Evolutionary conservation across 495 filamentous ascomycete species (phyloP).

Genomic region (Eremomyces bilateralis): DNA sequence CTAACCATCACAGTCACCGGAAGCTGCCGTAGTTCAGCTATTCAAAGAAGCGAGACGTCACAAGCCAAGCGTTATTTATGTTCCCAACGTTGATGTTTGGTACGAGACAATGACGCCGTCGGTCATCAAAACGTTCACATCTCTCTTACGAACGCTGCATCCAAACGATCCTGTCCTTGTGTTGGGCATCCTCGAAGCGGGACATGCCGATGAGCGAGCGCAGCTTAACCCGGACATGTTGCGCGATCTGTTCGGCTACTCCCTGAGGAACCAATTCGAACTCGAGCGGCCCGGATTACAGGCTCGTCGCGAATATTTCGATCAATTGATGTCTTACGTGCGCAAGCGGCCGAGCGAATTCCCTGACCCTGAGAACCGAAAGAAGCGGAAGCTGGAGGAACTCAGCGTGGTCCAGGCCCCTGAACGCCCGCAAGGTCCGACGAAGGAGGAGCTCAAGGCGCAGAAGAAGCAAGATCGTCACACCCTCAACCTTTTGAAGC

Average conservation of each 20-base stretch:
- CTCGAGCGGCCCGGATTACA: conserved; percentile 39
- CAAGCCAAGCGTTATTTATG: conserved; percentile 89
- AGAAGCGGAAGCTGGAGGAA: conserved; percentile 57
- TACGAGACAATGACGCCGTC: conserved; percentile 42
- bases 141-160: conserved; percentile 52
- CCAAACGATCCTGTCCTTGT: conserved; percentile 77
- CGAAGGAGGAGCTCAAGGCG: conserved; percentile 56
- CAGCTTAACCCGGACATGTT: conserved; percentile 38
- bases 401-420: conserved; percentile 42
- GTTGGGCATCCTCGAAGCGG: conserved; percentile 50
- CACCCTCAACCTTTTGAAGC: conserved; percentile 62
- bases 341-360: conserved; percentile 62
- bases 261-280: conserved; percentile 48
- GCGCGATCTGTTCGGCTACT: conserved; percentile 63
- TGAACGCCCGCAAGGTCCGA: conserved; percentile 23
- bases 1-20: conserved; percentile 35
- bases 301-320: conserved; percentile 57
- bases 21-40: conserved; percentile 69
- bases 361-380: conserved; percentile 64
- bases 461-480: conserved; percentile 65
- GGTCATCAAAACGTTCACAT: conserved; percentile 56
- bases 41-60: conserved; percentile 84
- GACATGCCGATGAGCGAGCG: conserved; percentile 20
- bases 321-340: conserved; percentile 46
- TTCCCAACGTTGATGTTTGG: conserved; percentile 79